phyloP scores from a whole-genome alignment of 345 rosid genomes.

The Hibiscus tridactylites region DNA sequence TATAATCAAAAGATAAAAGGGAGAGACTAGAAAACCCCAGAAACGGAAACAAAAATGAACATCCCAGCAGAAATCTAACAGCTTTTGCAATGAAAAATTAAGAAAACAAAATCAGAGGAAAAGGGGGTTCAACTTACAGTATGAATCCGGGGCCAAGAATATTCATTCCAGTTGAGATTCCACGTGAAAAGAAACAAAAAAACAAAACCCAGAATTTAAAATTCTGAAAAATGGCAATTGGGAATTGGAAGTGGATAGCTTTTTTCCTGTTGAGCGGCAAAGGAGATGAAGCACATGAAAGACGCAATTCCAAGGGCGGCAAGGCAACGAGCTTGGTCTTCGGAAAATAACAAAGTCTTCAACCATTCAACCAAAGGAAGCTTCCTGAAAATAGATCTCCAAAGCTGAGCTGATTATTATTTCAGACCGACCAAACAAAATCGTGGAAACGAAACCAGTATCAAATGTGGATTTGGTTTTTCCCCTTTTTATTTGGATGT shows the following conservation, averaged over 20 bases:
- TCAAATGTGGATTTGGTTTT: no score
- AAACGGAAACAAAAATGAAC: background rate
- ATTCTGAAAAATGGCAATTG: background rate
- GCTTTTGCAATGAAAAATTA: background rate
- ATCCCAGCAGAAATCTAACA: background rate
- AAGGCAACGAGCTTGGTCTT: background rate
- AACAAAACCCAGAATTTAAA: background rate
- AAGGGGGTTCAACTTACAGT: background rate
- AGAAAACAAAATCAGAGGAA: background rate
- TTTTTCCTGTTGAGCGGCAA: background rate
- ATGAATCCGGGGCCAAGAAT: background rate
- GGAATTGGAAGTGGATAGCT: background rate
- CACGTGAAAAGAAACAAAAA: background rate
- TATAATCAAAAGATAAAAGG: background rate
- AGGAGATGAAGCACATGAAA: background rate
- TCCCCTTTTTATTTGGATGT: no score
- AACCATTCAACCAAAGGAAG: background rate
- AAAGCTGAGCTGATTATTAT: no score
- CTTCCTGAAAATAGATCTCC: background rate
- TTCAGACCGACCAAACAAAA: no score
- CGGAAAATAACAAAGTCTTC: background rate
- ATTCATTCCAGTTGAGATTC: conserved; percentile 7
- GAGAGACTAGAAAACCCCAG: background rate
- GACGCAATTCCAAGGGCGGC: background rate
- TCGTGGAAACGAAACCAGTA: no score